Percentiles rank a stretch among this genome's conserved stretches.
These are phyloP conservation scores for Candida morakotiae DNA, from an alignment of 805 yeast genomes.

Conservation along the genomic window DNA sequence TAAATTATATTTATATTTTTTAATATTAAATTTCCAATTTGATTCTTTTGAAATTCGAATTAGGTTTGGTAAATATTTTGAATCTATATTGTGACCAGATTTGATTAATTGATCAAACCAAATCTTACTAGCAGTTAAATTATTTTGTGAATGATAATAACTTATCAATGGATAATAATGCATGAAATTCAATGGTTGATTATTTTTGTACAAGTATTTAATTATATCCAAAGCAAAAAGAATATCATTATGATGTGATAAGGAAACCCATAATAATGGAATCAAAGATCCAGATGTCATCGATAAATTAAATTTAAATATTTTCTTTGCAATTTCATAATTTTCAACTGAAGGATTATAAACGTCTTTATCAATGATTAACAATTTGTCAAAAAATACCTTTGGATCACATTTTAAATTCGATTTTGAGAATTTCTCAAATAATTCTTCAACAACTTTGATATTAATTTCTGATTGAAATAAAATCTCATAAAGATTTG, in stretches of 20 bases:
- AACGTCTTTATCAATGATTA: constrained; percentile 6
- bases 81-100: constrained; percentile 27
- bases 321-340: constrained; percentile 23
- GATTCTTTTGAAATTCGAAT: constrained; percentile 31
- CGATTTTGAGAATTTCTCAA: not conserved
- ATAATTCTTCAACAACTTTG: not conserved
- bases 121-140: constrained; percentile 25
- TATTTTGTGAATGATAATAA: constrained; percentile 29
- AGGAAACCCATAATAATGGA: constrained; percentile 25
- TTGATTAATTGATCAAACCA: constrained; percentile 35
- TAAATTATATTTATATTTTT: constrained; percentile 22
- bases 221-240: constrained; percentile 29
- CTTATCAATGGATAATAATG: constrained; percentile 36
- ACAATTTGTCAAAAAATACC: constrained; percentile 19
- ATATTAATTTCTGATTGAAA: constrained; percentile 14
- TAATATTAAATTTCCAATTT: constrained; percentile 33
- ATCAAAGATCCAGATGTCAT: constrained; percentile 24
- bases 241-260: constrained; percentile 29
- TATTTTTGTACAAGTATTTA: constrained; percentile 19
- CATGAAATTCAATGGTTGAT: constrained; percentile 34
- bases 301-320: constrained; percentile 16
- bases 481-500: constrained; percentile 21
- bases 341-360: constrained; percentile 5
- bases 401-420: constrained; percentile 1
- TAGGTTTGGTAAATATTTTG: constrained; percentile 23